These are phyloP conservation scores for Podospora comata DNA, from an alignment of 495 filamentous ascomycete genomes.

Conservation along the genomic window DNA sequence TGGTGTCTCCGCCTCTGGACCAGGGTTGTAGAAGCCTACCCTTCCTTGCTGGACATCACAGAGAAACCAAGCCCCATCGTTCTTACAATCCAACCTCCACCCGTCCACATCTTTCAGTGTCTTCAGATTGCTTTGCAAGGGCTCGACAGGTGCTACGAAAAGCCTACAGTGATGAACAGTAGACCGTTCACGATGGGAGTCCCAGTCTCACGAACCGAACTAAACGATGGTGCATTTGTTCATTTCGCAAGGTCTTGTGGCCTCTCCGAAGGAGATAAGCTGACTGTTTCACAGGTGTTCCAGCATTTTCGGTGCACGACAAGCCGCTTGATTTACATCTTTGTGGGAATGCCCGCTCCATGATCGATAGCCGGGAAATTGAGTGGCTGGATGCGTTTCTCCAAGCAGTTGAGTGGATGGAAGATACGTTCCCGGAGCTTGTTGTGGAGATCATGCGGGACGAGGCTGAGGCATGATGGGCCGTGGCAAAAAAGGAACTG, in stretches of 20 bases:
- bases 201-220: not conserved
- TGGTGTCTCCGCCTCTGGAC: constrained; percentile 22
- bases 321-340: not conserved
- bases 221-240: not conserved
- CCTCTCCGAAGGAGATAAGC: not conserved
- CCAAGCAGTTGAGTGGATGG: constrained; percentile 18
- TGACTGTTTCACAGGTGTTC: not conserved
- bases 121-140: no score
- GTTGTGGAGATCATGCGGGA: not conserved
- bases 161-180: no score
- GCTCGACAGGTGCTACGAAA: no score
- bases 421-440: constrained; percentile 15
- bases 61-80: not conserved
- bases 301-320: constrained; percentile 5
- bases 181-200: no score
- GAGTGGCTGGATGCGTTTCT: constrained; percentile 20
- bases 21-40: constrained; percentile 8
- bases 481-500: no score
- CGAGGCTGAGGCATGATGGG: no score
- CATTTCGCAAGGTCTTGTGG: no score
- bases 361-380: constrained; percentile 13
- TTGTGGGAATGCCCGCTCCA: not conserved
- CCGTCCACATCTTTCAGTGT: no score
- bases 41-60: not conserved
- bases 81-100: not conserved